Evolutionary conservation across 2,329 filamentous ascomycete genomes (phyloP), one percentile per base, ranked within the genome.

Genomic region (Thermoascus crustaceus): DNA sequence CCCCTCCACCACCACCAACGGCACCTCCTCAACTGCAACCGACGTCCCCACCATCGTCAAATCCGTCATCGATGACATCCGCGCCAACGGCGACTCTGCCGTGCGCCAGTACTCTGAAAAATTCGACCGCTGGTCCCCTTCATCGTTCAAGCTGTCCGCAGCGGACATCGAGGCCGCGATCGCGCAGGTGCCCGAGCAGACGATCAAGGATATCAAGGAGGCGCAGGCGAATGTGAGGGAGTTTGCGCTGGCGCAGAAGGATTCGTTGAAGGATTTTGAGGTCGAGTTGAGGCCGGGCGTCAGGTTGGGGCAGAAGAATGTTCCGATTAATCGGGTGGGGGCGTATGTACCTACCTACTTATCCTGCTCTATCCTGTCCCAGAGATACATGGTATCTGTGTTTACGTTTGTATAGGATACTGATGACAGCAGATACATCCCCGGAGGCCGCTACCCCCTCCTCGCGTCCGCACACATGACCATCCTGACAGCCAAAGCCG

Each of bases 381-480:
- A n/a, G n/a, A n/a, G n/a, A n/a, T n/a, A n/a, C n/a, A n/a, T n/a
- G n/a, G n/a, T n/a, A n/a, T n/a, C n/a, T n/a, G n/a, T n/a, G n/a
- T n/a, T n/a, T n/a, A n/a, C n/a, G n/a, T n/a, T n/a, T n/a, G n/a
- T n/a, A n/a, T n/a, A n/a, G n/a, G n/a, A n/a, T n/a, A n/a, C n/a
- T n/a, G n/a, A n/a, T n/a, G n/a, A n/a, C n/a, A n/a, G n/a, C n/a
- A 59, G 57, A 0, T 71, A 69, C 41, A 70, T 73, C 25, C 69
- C 69, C 1, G 70, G 69, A 4, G 69, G 71, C 3, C 60, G 70
- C 5, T 75, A 74, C 40, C 68, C 71, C 0, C 58, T 74, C 2
- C 64, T 74, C 2, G 71, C 71, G 1, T 69, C 64, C 5, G 68
- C 68, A 2, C 71, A 74, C 47, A 74, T 73, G 71, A 73, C 71